A percentile compares a stretch with the other conserved stretches of the same genome.
Evolutionary conservation across 2,329 filamentous ascomycete species (phyloP).

Genomic region (Colletotrichum cereale): DNA sequence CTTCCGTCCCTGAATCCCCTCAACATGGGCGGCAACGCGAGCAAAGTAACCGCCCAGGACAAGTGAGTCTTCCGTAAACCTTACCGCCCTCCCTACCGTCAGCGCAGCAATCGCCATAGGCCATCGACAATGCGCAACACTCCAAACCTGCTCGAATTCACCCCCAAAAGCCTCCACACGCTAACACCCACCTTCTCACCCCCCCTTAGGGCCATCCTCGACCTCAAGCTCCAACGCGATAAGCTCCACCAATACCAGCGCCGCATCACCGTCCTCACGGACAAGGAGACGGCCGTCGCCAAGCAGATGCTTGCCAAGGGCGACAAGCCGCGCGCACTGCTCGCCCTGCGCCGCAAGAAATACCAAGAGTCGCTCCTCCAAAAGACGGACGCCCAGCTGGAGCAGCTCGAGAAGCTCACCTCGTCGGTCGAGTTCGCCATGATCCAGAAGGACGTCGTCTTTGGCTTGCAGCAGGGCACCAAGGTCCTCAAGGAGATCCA

Average conservation of each 20-base stretch:
- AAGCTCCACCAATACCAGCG: conserved; percentile 97
- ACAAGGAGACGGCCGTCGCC: conserved; percentile 88
- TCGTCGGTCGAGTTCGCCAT: conserved; percentile 93
- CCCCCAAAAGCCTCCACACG: neutral
- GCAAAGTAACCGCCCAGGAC: conserved; percentile 80
- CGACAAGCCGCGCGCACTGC: conserved; percentile 84
- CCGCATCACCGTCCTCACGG: conserved; percentile 86
- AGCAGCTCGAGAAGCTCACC: conserved; percentile 90
- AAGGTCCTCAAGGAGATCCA: conserved; percentile 91
- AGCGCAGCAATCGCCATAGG: neutral
- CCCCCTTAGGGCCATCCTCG: conserved; percentile 91
- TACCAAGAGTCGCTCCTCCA: conserved; percentile 92
- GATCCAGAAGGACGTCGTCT: conserved; percentile 96
- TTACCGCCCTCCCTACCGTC: neutral
- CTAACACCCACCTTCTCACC: neutral
- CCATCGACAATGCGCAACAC: conserved; percentile 30
- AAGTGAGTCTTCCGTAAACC: conserved; percentile 68
- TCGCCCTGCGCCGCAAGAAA: conserved; percentile 94
- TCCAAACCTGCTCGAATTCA: conserved; percentile 23
- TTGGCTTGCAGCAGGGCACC: conserved; percentile 92
- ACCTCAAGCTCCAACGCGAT: conserved; percentile 97
- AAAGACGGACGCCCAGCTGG: conserved; percentile 94
- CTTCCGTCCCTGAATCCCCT: neutral
- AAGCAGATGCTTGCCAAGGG: conserved; percentile 83
- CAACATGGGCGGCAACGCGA: conserved; percentile 67